Evolutionary conservation across 768 basidiomycete species (phyloP), one percentile per base, ranked within the genome.

Genomic region (Fistulinella prunicolor): DNA sequence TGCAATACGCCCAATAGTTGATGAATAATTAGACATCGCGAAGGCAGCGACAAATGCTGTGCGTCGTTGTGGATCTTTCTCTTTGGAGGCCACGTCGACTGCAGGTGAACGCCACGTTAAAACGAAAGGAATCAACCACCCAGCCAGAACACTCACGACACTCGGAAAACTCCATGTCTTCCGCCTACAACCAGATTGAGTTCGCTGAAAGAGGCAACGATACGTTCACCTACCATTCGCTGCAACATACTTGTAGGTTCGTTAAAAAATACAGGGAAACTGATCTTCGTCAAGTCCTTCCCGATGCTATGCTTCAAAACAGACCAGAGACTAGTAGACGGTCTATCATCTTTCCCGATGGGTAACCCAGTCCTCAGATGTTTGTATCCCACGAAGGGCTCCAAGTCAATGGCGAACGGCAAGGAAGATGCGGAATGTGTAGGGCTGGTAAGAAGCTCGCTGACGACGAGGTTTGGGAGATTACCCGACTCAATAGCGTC

Each of bases 161-260:
- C 56, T 93, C 91, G 1, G 89, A 85, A 68, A 94, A 96, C 66
- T 96, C 94, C 91, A 95, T 95, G 68, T 98, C 94, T 70, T 98
- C 94, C 10, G 94, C 89, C 78, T 75, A 36, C 17, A 54, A 44
- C 37, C 6, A 3, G 17, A 41, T 21, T 53, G 35, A 57, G 24
- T 20, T 34, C 24, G 12, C 42, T 20, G 10, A 38, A 32, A 29
- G 24, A 30, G 9, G 8, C 6, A 43, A 42, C 48, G 6, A 10
- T 17, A 28, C 13, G 6, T 6, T 3, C 7, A 68, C 74, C 42
- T 56, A 82, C 86, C 90, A 97, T 98, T 42, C 94, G 74, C 71
- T 98, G 91, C 50, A 98, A 65, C 94, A 98, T 97, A 61, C 90
- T 94, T 41, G 94, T 96, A 23, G 92, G 89, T 66, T 91, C 89